Evolutionary conservation across 1,284 basidiomycete genomes (phyloP).

Genomic region (Peniophora sp.): DNA sequence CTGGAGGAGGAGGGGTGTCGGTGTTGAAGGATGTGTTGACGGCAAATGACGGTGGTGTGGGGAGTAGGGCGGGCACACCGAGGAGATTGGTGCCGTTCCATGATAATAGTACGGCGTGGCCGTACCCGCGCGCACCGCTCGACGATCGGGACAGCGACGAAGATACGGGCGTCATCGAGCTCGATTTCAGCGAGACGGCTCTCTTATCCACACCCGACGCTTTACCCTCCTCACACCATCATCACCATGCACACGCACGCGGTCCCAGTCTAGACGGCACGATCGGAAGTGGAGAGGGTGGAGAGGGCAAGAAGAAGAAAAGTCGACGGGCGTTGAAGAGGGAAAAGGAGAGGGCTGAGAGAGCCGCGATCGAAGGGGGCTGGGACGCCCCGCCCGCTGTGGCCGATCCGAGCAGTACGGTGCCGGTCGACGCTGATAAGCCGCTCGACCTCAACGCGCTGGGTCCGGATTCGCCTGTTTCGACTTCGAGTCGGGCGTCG

Average conservation of each 20-base stretch:
- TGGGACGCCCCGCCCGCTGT: conserved; percentile 34
- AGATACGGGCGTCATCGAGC: conserved; percentile 50
- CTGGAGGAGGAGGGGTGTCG: too few relatives aligned
- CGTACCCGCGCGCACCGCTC: conserved; percentile 43
- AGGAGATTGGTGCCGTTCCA: conserved; percentile 46
- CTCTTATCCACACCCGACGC: conserved; percentile 44
- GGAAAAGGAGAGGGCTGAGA: conserved; percentile 31
- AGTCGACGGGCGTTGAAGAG: conserved; percentile 29
- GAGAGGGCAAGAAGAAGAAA: conserved; percentile 22
- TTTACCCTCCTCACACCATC: conserved; percentile 21
- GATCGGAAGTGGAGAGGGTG: conserved; percentile 20
- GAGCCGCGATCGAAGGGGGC: conserved; percentile 49
- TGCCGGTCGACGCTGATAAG: too few relatives aligned
- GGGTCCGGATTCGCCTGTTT: too few relatives aligned
- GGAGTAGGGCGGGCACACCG: neutral
- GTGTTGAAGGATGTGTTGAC: too few relatives aligned
- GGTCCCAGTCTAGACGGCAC: too few relatives aligned
- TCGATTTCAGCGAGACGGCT: conserved; percentile 63
- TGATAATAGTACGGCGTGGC: conserved; percentile 56
- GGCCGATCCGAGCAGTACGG: too few relatives aligned
- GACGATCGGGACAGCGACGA: conserved; percentile 24
- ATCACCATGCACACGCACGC: neutral
- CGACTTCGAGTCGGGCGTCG: too few relatives aligned
- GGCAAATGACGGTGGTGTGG: neutral
- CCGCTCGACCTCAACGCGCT: too few relatives aligned